Evolutionary conservation across 2,329 filamentous ascomycete species (phyloP).

Genomic region (Fusarium phyllophilum): DNA sequence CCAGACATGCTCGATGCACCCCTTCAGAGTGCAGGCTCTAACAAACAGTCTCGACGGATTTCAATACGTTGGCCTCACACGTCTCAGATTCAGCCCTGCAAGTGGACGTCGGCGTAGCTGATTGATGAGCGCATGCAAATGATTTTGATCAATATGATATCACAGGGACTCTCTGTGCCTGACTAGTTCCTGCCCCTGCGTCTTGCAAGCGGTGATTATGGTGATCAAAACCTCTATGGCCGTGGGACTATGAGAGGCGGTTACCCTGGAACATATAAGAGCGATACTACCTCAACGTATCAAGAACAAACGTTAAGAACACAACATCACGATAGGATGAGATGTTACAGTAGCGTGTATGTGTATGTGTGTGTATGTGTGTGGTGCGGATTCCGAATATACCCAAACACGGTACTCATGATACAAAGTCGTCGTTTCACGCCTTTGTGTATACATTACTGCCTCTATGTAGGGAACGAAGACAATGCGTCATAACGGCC

Average conservation of each 20-base stretch:
- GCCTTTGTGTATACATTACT: not conserved
- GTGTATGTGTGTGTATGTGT: not conserved
- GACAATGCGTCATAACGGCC: too few relatives aligned
- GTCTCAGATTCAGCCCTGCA: conserved; percentile 36
- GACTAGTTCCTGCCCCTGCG: conserved; percentile 34
- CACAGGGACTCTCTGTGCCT: conserved; percentile 24
- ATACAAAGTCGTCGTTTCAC: not conserved
- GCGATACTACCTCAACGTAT: not conserved
- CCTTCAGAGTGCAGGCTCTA: not conserved
- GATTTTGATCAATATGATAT: conserved; percentile 9
- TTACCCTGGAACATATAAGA: not conserved
- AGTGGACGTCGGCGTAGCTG: conserved; percentile 1
- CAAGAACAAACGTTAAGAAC: not conserved
- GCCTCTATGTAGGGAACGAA: not conserved
- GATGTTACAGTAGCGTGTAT: too few relatives aligned
- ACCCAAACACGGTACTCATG: not conserved
- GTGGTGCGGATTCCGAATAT: not conserved
- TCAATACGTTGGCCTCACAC: conserved; percentile 35
- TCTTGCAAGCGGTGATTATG: conserved; percentile 14
- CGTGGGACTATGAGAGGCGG: not conserved
- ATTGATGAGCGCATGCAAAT: conserved; percentile 25
- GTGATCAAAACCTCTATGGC: not conserved
- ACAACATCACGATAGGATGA: not conserved
- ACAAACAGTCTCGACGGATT: conserved; percentile 12
- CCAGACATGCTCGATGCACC: not conserved